Base-by-base conservation (phyloP, 1,284 basidiomycete species). In the Leccinum pallidistipes region DNA sequence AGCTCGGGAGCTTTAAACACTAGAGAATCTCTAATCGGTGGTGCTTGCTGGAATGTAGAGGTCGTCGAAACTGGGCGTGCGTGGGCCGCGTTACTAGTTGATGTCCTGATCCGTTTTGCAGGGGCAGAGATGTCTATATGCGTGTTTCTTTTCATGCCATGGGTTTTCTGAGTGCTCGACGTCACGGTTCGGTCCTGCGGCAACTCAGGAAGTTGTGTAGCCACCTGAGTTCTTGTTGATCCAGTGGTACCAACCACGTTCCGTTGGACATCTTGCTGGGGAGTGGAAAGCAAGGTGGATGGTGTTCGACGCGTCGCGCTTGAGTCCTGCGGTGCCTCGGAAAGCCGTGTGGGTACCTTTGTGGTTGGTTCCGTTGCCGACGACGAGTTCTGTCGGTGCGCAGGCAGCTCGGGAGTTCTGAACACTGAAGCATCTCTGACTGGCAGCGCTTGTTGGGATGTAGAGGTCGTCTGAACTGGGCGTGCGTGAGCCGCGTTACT, bases 101-200 rank as follows among this genome's bases (percentile, higher is more conserved):
- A 27, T 36, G 56, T 32, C 21, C 32, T 36, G 21, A 54, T 55
- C 47, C 64, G 64, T 60, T 71, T 77, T 21, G 64, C 65, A 36
- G 63, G 38, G 8, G 12, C 49, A 36, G 66, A 52, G 51, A n/a
- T 36, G 54, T 56, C 60, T 74, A 40, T 71, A 66, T 71, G 70
- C 70, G 62, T 54, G 3, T 55, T 54, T 24, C 63, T 62, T 60
- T 71, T 74, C 55, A 63, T n/a, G 24, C 52, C n/a, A 1, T 43
- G 53, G 12, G 50, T 5, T 34, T 62, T 51, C 43, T 29, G 43
- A 2, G 54, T 52, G 29, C 4, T 56, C 24, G 29, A 10, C 16
- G 52, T 14, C 32, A 32, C n/a, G 12, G 32, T 24, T 16, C 3
- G 52, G 10, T 24, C 55, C 11, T 58, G 61, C 6, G 21, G 49